Evolutionary conservation across 2,329 filamentous ascomycete species (phyloP).

Genomic region (Calonectria pteridis): DNA sequence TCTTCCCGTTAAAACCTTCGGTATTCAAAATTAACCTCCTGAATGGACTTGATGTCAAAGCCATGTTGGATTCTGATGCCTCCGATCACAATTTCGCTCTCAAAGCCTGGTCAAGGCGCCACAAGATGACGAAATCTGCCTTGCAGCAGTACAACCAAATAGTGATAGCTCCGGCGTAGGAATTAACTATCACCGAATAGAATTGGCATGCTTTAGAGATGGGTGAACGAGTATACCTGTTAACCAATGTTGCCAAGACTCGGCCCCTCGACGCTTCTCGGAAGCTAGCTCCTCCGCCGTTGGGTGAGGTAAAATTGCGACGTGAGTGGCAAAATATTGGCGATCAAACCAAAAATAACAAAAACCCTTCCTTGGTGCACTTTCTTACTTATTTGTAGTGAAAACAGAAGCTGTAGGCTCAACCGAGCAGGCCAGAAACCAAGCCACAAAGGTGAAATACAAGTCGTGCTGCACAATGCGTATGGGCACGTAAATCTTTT

Average conservation of each 20-base stretch:
- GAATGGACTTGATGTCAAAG: neutral
- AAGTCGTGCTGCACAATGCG: too few species aligned
- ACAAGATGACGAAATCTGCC: too few species aligned
- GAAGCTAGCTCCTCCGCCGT: neutral
- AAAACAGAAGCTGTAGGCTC: too few species aligned
- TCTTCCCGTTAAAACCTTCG: neutral
- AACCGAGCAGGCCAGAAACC: too few species aligned
- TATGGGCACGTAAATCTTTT: too few species aligned
- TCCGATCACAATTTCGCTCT: neutral
- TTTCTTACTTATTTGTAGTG: too few species aligned
- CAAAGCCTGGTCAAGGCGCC: neutral
- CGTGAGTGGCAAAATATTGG: neutral
- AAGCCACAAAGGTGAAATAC: too few species aligned
- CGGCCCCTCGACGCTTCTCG: too few species aligned
- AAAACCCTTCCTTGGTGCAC: neutral
- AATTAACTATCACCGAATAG: neutral
- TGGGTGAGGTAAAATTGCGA: neutral
- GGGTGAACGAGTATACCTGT: neutral
- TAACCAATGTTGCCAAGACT: neutral
- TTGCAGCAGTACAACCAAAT: too few species aligned
- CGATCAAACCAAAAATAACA: neutral
- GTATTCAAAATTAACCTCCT: neutral
- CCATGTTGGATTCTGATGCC: rapidly evolving
- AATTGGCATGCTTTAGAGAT: neutral
- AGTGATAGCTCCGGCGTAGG: too few species aligned